A percentile compares a stretch with the other conserved stretches of the same genome.
Evolutionary conservation across 768 basidiomycete species (phyloP).

Genomic region (Lactarius evosmus): DNA sequence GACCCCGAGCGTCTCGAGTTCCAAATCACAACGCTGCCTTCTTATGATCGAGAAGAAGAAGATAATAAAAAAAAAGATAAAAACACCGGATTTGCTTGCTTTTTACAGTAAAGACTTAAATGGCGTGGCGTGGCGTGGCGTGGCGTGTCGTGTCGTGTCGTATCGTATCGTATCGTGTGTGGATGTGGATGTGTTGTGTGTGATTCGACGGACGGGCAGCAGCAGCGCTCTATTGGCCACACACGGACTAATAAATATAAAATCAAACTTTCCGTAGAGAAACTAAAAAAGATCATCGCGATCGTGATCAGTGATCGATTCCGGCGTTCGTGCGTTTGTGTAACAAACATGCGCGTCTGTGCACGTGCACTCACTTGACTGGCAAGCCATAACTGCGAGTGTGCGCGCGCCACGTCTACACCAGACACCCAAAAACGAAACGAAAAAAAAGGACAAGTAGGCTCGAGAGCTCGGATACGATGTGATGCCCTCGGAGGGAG

Average conservation of each 20-base stretch:
- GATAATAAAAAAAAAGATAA: not conserved
- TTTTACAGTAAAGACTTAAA: too few species aligned
- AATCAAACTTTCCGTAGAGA: too few species aligned
- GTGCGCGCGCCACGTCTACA: slow-evolving; percentile 15
- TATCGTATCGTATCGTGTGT: too few species aligned
- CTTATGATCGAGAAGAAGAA: not conserved
- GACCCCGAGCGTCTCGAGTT: not conserved
- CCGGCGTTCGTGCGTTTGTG: not conserved
- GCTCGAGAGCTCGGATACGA: too few species aligned
- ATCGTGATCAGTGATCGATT: not conserved
- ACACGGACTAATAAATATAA: not conserved
- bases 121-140: too few species aligned
- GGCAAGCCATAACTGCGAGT: not conserved
- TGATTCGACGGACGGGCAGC: not conserved
- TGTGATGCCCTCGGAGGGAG: not conserved
- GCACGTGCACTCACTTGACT: not conserved
- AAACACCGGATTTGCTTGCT: not conserved
- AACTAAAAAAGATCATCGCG: not conserved
- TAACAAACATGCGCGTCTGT: not conserved
- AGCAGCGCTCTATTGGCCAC: not conserved
- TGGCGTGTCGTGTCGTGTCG: too few species aligned
- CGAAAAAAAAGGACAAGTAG: not conserved
- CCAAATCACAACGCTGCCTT: not conserved
- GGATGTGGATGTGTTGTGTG: too few species aligned
- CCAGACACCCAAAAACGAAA: too few species aligned